These are phyloP conservation scores for Penicillium glabrum DNA, from an alignment of 2,329 filamentous ascomycete species.

Conservation along the genomic window DNA sequence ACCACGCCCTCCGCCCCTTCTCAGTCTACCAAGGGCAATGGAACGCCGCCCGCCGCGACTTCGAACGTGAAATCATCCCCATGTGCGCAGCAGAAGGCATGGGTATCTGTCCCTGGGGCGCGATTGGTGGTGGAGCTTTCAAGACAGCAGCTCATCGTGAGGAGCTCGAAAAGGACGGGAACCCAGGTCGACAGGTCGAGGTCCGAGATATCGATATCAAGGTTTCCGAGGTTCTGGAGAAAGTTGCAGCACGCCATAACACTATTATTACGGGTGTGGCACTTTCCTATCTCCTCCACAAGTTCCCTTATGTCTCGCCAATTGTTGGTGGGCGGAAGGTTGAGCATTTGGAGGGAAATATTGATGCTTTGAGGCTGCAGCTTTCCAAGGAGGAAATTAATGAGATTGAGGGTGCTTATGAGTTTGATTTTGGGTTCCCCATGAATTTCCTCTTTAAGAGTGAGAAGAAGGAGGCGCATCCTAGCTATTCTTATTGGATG, in stretches of 20 bases:
- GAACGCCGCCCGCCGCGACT: constrained; percentile 58
- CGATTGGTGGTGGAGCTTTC: constrained; percentile 53
- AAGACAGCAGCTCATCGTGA: constrained; percentile 39
- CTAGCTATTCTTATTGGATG: constrained; percentile 7
- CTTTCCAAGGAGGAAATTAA: constrained; percentile 33
- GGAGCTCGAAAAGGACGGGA: constrained; percentile 32
- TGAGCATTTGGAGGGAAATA: constrained; percentile 56
- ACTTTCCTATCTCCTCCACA: constrained; percentile 54
- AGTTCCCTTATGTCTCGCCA: constrained; percentile 55
- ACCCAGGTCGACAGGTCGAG: constrained; percentile 19
- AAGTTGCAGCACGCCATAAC: constrained; percentile 12
- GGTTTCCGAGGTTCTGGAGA: constrained; percentile 22
- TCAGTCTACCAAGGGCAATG: constrained; percentile 67
- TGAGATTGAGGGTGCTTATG: constrained; percentile 53
- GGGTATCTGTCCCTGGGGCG: constrained; percentile 58
- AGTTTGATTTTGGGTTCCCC: constrained; percentile 51
- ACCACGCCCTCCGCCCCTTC: constrained; percentile 69
- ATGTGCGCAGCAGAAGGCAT: constrained; percentile 65
- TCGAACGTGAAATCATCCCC: constrained; percentile 68
- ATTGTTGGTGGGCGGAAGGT: constrained; percentile 55
- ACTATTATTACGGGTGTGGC: constrained; percentile 32
- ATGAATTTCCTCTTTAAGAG: constrained; percentile 14
- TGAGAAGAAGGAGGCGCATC: constrained; percentile 14
- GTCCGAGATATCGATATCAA: constrained; percentile 17
- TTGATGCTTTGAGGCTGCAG: constrained; percentile 49